Evolutionary conservation across 192 early-diverging fungal species (phyloP).

Genomic region (Entomortierella parvispora): DNA sequence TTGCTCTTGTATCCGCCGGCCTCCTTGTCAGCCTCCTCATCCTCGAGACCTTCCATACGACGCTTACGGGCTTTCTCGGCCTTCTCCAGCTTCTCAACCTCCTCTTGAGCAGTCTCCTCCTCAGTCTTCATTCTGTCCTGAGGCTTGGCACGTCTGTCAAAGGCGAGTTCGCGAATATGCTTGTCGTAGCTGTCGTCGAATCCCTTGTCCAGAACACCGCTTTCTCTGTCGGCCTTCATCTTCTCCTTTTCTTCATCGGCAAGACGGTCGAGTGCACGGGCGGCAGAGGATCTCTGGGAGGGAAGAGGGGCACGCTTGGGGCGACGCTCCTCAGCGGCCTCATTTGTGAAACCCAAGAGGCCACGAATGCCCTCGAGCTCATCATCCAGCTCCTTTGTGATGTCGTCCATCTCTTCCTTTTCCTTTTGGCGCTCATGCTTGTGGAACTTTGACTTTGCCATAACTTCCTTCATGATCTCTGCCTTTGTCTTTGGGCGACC

Average conservation of each 20-base stretch:
- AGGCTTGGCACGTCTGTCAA: constrained; percentile 86
- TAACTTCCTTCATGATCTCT: constrained; percentile 98
- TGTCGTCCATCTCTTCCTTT: constrained; percentile 86
- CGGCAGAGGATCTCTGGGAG: constrained; percentile 50
- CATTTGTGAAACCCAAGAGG: constrained; percentile 59
- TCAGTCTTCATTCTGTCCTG: constrained; percentile 95
- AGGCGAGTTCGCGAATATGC: constrained; percentile 82
- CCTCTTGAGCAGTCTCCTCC: constrained; percentile 90
- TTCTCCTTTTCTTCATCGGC: constrained; percentile 49
- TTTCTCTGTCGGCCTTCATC: constrained; percentile 30
- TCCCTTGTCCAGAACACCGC: constrained; percentile 45
- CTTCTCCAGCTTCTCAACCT: constrained; percentile 85
- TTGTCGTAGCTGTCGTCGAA: constrained; percentile 84
- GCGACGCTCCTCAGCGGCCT: constrained; percentile 44
- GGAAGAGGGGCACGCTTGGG: constrained; percentile 59
- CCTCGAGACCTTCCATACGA: constrained; percentile 84
- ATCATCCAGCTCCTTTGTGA: constrained; percentile 86
- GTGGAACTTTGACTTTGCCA: constrained; percentile 96
- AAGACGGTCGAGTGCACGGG: constrained; percentile 43
- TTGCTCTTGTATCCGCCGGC: constrained; percentile 55
- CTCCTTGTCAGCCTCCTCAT: constrained; percentile 69
- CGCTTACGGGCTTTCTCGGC: constrained; percentile 81
- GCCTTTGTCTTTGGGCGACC: constrained; percentile 84
- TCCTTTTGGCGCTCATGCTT: constrained; percentile 92
- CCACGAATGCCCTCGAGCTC: constrained; percentile 87